Evolutionary conservation across 345 rosid genomes (phyloP).

Genomic region (Arabidopsis arenosa): DNA sequence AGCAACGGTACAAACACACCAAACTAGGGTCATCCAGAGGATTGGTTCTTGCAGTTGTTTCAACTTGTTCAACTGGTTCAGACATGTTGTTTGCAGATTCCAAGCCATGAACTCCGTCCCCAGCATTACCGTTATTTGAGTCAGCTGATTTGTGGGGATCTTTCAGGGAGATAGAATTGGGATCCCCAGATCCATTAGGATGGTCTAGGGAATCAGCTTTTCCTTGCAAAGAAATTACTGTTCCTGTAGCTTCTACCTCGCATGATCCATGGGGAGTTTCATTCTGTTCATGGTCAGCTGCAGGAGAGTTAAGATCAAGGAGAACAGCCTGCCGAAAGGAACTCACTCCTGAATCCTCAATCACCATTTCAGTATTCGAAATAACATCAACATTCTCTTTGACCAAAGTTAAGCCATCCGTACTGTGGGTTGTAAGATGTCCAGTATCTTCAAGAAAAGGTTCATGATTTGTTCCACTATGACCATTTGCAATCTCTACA

Average conservation of each 20-base stretch:
- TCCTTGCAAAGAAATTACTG: constrained; percentile 33
- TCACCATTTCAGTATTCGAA: constrained; percentile 30
- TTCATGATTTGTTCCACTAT: constrained; percentile 29
- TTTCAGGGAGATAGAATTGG: constrained; percentile 36
- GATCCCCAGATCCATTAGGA: constrained; percentile 44
- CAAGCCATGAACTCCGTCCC: constrained; percentile 40
- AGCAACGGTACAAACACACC: constrained; percentile 69
- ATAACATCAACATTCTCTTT: constrained; percentile 36
- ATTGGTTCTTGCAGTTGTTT: constrained; percentile 32
- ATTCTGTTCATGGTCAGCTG: constrained; percentile 47
- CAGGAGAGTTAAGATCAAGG: constrained; percentile 49
- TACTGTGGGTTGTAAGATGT: constrained; percentile 31
- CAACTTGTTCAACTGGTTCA: constrained; percentile 31
- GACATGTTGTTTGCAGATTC: constrained; percentile 36
- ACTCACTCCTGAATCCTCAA: constrained; percentile 31
- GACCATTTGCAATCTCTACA: constrained; percentile 27
- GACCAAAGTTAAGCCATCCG: constrained; percentile 30
- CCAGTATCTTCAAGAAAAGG: constrained; percentile 22
- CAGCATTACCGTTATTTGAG: constrained; percentile 20
- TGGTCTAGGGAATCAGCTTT: constrained; percentile 36
- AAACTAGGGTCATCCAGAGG: constrained; percentile 46
- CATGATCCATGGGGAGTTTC: constrained; percentile 42
- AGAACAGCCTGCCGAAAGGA: constrained; percentile 32
- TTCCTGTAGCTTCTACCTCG: constrained; percentile 36
- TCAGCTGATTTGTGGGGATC: constrained; percentile 41